These are phyloP conservation scores for Hansenula anomala DNA, from an alignment of 1,139 yeast species.

Conservation along the genomic window DNA sequence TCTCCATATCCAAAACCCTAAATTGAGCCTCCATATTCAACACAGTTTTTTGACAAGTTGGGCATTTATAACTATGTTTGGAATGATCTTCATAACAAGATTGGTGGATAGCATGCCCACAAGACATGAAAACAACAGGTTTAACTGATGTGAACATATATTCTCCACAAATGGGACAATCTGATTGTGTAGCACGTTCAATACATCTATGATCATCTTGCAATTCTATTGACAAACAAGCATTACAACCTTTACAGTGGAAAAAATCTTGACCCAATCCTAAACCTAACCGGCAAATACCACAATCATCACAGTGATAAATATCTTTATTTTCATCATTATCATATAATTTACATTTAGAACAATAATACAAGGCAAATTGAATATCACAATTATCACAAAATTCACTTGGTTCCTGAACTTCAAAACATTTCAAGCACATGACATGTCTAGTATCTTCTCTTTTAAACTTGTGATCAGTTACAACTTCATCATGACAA, in stretches of 20 bases:
- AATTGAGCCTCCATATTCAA: slow-evolving; percentile 87
- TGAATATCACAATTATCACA: slow-evolving; percentile 64
- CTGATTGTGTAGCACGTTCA: slow-evolving; percentile 81
- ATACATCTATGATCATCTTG: slow-evolving; percentile 78
- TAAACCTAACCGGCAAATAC: slow-evolving; percentile 84
- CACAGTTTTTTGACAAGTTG: slow-evolving; percentile 80
- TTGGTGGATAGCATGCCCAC: slow-evolving; percentile 94
- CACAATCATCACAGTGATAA: slow-evolving; percentile 90
- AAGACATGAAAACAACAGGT: slow-evolving; percentile 83
- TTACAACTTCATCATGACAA: slow-evolving; percentile 68
- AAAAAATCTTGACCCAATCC: slow-evolving; percentile 87
- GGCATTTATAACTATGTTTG: slow-evolving; percentile 82
- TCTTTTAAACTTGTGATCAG: slow-evolving; percentile 62
- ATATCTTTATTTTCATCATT: slow-evolving; percentile 77
- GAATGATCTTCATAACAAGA: slow-evolving; percentile 76
- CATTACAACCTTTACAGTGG: slow-evolving; percentile 88
- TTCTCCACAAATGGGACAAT: slow-evolving; percentile 92
- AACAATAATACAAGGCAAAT: slow-evolving; percentile 75
- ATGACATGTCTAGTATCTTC: slow-evolving; percentile 61
- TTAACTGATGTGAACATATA: slow-evolving; percentile 82
- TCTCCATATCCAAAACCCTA: slow-evolving; percentile 79
- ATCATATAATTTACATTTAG: slow-evolving; percentile 75
- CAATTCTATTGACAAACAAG: slow-evolving; percentile 79
- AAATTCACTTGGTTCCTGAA: slow-evolving; percentile 67
- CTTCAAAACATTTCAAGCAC: slow-evolving; percentile 75